A percentile compares a stretch with the other conserved stretches of the same genome.
phyloP scores from a whole-genome alignment of 352 stramenopile species.

The Pythium scleroteichum region DNA sequence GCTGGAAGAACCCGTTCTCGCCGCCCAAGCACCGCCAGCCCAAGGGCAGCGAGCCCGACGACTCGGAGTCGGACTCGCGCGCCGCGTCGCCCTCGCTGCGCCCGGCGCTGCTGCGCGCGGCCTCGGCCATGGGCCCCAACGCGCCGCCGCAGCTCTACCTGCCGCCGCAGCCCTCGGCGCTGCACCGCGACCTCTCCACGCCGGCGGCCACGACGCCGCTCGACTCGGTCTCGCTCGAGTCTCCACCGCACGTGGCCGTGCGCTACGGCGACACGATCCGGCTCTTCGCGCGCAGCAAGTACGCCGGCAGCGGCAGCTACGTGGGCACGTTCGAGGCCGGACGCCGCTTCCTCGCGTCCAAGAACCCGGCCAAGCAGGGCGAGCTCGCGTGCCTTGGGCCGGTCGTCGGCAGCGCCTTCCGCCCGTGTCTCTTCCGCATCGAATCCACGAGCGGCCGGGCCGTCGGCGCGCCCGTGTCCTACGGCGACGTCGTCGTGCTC shows the following conservation, averaged over 20 bases:
- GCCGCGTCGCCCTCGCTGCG: slow-evolving; percentile 9
- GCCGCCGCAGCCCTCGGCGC: not conserved
- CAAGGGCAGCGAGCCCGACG: slow-evolving; percentile 19
- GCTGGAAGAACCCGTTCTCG: slow-evolving; percentile 26
- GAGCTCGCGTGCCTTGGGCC: slow-evolving; percentile 69
- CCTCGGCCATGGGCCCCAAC: slow-evolving; percentile 3
- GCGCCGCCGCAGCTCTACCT: slow-evolving; percentile 8
- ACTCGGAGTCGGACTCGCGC: slow-evolving; percentile 14
- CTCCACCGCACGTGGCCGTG: slow-evolving; percentile 63
- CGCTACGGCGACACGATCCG: slow-evolving; percentile 72
- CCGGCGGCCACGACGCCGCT: slow-evolving; percentile 17
- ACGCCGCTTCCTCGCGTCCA: slow-evolving; percentile 57
- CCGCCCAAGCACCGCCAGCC: slow-evolving; percentile 3
- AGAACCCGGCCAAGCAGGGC: slow-evolving; percentile 65
- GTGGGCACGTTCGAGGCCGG: slow-evolving; percentile 71
- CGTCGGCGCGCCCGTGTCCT: slow-evolving; percentile 67
- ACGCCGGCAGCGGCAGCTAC: slow-evolving; percentile 49
- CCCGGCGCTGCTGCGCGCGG: slow-evolving; percentile 11
- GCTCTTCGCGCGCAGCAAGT: slow-evolving; percentile 67
- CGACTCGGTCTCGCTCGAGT: slow-evolving; percentile 32
- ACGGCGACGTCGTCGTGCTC: slow-evolving; percentile 82
- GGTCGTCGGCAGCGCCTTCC: slow-evolving; percentile 44
- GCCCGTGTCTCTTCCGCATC: slow-evolving; percentile 62
- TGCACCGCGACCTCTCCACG: slow-evolving; percentile 4
- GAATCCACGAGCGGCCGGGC: slow-evolving; percentile 60